phyloP scores from a whole-genome alignment of 345 rosid species.

The Viola odorata region DNA sequence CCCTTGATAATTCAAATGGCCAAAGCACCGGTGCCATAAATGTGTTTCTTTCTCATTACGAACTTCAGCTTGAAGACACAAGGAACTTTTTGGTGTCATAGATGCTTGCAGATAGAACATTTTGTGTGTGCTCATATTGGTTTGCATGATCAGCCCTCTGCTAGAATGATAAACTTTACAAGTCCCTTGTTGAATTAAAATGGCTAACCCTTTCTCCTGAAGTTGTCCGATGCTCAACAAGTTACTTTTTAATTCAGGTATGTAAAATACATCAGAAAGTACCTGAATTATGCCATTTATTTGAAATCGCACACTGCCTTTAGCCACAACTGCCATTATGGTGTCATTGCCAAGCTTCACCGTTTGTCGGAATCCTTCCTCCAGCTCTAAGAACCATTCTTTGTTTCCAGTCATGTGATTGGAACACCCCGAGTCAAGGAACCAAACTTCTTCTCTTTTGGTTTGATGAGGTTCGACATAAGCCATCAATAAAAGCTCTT shows the following conservation, averaged over 20 bases:
- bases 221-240: conserved; percentile 1
- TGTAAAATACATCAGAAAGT: not conserved
- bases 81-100: no score
- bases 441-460: no score
- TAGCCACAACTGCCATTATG: not conserved
- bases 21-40: conserved; percentile 1
- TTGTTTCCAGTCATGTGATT: no score
- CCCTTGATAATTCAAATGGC: conserved; percentile 2
- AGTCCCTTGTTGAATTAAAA: not conserved
- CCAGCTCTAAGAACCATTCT: no score
- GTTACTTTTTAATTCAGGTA: not conserved
- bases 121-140: not conserved
- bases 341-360: conserved; percentile 9
- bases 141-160: conserved; percentile 1
- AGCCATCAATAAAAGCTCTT: no score
- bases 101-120: conserved; percentile 3
- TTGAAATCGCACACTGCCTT: not conserved
- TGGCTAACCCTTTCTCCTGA: conserved; percentile 1
- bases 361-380: not conserved
- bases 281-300: not conserved
- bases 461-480: no score
- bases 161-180: conserved; percentile 6
- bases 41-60: not conserved
- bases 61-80: not conserved
- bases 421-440: no score